A percentile compares a stretch with the other conserved stretches of the same genome.
Evolutionary conservation across 2,329 filamentous ascomycete species (phyloP).

Genomic region (Lachnellula cervina): DNA sequence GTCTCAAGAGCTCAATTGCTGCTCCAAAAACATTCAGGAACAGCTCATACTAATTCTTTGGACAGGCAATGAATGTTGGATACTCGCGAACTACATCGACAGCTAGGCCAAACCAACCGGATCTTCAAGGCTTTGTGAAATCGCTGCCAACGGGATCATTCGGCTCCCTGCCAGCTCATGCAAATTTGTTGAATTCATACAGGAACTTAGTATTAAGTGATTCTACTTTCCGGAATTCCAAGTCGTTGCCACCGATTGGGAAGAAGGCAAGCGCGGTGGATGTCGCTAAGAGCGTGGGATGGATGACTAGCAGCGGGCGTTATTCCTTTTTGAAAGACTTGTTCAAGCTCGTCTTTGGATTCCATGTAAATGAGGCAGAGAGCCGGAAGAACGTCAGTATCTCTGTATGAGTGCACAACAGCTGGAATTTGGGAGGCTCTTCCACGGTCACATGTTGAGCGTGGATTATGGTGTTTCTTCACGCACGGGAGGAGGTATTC

Average conservation of each 20-base stretch:
- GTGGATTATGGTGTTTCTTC: background rate
- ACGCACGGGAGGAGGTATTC: background rate
- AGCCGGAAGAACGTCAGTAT: constrained; percentile 61
- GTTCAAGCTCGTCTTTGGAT: constrained; percentile 80
- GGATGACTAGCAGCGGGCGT: constrained; percentile 67
- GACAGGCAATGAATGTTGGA: constrained; percentile 65
- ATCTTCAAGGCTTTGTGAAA: constrained; percentile 72
- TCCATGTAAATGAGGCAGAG: constrained; percentile 72
- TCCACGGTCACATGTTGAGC: background rate
- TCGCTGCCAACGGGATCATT: constrained; percentile 72
- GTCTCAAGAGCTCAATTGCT: too few relatives aligned
- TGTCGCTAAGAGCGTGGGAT: constrained; percentile 71
- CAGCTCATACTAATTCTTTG: too few relatives aligned
- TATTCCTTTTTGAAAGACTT: constrained; percentile 79
- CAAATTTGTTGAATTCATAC: constrained; percentile 70
- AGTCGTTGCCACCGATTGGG: constrained; percentile 50
- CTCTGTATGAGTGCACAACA: constrained; percentile 38
- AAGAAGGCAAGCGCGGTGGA: constrained; percentile 66
- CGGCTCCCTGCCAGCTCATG: constrained; percentile 65
- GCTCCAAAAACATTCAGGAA: too few relatives aligned
- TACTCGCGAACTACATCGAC: constrained; percentile 55
- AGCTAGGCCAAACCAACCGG: constrained; percentile 41
- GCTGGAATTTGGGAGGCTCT: background rate
- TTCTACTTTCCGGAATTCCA: constrained; percentile 54
- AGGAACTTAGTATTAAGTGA: constrained; percentile 75